A percentile compares a stretch with the other conserved stretches of the same genome.
These are phyloP conservation scores for Cyberlindnera suaveolens DNA, from an alignment of 805 yeast species.

Conservation along the genomic window DNA sequence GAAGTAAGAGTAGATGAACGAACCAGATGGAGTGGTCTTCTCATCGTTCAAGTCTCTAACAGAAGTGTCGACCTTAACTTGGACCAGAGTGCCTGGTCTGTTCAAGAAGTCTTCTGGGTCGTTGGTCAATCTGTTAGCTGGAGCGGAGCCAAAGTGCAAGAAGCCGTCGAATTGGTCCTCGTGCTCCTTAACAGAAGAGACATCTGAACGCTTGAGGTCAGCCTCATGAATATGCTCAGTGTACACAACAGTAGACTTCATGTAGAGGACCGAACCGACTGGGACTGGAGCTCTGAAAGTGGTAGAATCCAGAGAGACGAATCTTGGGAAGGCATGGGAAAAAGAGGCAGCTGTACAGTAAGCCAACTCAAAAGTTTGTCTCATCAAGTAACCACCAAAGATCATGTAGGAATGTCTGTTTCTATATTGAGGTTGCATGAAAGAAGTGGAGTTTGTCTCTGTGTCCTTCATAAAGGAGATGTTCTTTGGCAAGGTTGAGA, in stretches of 20 bases:
- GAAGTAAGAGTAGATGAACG: constrained; percentile 83
- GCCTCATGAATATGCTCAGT: constrained; percentile 67
- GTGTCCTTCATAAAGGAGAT: constrained; percentile 69
- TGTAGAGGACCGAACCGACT: constrained; percentile 82
- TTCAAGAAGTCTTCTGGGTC: constrained; percentile 53
- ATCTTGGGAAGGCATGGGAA: constrained; percentile 78
- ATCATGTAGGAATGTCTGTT: constrained; percentile 92
- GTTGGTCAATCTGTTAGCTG: constrained; percentile 48
- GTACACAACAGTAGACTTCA: constrained; percentile 78
- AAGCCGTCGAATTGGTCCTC: constrained; percentile 21
- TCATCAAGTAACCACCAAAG: constrained; percentile 88
- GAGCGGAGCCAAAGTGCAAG: constrained; percentile 47
- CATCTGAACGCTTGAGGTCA: constrained; percentile 6
- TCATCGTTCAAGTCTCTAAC: constrained; percentile 64
- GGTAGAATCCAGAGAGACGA: constrained; percentile 84
- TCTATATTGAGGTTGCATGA: constrained; percentile 96
- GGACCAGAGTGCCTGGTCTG: constrained; percentile 82
- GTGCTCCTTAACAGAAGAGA: constrained; percentile 1
- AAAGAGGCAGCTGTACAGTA: constrained; percentile 91
- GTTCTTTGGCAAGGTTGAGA: constrained; percentile 38
- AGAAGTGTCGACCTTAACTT: constrained; percentile 80
- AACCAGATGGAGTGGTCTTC: constrained; percentile 67
- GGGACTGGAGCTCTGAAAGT: constrained; percentile 94
- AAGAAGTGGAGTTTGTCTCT: constrained; percentile 61
- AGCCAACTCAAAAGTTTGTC: constrained; percentile 91